These are phyloP conservation scores for Chaetomiaceae sp. DNA, from an alignment of 2,329 filamentous ascomycete genomes.

Conservation along the genomic window DNA sequence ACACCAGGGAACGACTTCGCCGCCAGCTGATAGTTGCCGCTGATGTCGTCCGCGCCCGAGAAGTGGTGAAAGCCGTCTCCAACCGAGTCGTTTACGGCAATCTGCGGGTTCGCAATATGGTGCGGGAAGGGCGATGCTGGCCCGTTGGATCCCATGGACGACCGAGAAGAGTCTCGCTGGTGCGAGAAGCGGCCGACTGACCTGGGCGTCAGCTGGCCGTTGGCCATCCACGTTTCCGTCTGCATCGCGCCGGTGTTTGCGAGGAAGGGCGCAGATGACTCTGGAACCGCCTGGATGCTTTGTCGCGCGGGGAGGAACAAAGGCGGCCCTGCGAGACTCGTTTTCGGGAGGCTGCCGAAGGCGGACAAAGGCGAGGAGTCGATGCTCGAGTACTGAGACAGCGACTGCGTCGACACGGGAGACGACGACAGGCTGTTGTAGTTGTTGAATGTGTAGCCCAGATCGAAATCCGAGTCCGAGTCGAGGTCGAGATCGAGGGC, in stretches of 20 bases:
- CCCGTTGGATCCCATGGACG: conserved; percentile 56
- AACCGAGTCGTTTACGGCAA: conserved; percentile 48
- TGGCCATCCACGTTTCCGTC: conserved; percentile 39
- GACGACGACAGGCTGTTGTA: conserved; percentile 29
- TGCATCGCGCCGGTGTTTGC: conserved; percentile 32
- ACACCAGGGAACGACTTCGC: conserved; percentile 34
- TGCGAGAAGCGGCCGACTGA: conserved; percentile 41
- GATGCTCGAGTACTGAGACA: conserved; percentile 24
- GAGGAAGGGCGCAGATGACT: conserved; percentile 27
- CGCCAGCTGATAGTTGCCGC: conserved; percentile 45
- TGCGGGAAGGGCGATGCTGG: conserved; percentile 55
- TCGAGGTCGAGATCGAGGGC: conserved; percentile 23
- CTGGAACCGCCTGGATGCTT: conserved; percentile 24
- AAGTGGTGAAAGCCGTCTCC: conserved; percentile 45
- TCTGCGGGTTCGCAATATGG: conserved; percentile 54
- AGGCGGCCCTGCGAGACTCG: conserved; percentile 22
- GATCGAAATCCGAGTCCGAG: conserved; percentile 21
- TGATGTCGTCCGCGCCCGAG: conserved; percentile 39
- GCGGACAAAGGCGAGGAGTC: conserved; percentile 29
- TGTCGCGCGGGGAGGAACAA: conserved; percentile 23
- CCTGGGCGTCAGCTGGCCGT: conserved; percentile 37
- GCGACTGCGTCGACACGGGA: conserved; percentile 29
- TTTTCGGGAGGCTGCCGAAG: conserved; percentile 33
- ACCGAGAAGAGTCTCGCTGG: conserved; percentile 58
- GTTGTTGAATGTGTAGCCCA: too few relatives aligned